phyloP scores from a whole-genome alignment of 192 early-diverging fungal genomes.

The Backusella tarrabulga region DNA sequence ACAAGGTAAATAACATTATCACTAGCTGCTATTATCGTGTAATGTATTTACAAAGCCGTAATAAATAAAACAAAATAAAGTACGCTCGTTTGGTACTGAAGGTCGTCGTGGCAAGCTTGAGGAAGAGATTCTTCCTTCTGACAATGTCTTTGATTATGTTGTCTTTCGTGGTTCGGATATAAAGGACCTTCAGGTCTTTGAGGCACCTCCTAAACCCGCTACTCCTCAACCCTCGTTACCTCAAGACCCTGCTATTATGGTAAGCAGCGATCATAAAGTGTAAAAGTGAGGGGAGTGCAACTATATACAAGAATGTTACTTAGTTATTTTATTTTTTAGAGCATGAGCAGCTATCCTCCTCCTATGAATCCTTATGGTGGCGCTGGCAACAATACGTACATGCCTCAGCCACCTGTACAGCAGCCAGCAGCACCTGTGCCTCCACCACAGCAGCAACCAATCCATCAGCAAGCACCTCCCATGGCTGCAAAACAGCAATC shows the following conservation, averaged over 20 bases:
- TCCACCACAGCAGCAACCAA: neutral
- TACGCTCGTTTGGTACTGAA: slow-evolving; percentile 96
- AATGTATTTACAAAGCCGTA: neutral
- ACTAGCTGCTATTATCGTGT: neutral
- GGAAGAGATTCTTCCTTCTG: slow-evolving; percentile 86
- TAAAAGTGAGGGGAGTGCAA: neutral
- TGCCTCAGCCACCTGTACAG: slow-evolving; percentile 5
- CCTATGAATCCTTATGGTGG: slow-evolving; percentile 37
- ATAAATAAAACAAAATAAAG: slow-evolving; percentile 55
- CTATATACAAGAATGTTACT: slow-evolving; percentile 8
- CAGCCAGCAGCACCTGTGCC: slow-evolving; percentile 11
- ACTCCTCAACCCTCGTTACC: slow-evolving; percentile 59
- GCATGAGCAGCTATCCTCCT: slow-evolving; percentile 33
- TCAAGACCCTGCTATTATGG: slow-evolving; percentile 82
- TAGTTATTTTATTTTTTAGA: neutral
- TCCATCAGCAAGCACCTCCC: slow-evolving; percentile 11
- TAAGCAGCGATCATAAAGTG: slow-evolving; percentile 10
- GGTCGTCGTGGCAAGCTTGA: slow-evolving; percentile 73
- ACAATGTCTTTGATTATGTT: slow-evolving; percentile 88
- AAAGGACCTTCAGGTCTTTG: slow-evolving; percentile 74
- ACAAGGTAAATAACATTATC: slow-evolving; percentile 76
- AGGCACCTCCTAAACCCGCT: slow-evolving; percentile 46
- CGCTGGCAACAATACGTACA: slow-evolving; percentile 28
- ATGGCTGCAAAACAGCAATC: slow-evolving; percentile 36
- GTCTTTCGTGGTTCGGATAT: slow-evolving; percentile 94